These are phyloP conservation scores for Lepidium aucheri DNA, from an alignment of 345 rosid genomes.

Conservation along the genomic window DNA sequence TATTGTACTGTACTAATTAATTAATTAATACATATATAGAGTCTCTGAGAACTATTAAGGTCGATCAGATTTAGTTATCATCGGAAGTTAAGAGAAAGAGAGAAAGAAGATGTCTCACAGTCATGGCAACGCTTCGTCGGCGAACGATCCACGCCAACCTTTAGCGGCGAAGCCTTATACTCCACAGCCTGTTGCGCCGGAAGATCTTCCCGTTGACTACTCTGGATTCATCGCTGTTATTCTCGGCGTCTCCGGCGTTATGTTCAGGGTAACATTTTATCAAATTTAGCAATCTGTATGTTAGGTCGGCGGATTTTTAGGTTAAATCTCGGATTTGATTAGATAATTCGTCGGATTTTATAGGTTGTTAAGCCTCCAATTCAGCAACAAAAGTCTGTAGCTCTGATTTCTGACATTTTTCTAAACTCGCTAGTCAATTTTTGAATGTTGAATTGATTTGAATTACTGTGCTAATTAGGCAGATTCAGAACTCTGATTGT, in stretches of 20 bases:
- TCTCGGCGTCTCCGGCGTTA: constrained; percentile 83
- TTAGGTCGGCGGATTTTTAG: no score
- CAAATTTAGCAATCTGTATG: no score
- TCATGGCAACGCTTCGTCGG: constrained; percentile 38
- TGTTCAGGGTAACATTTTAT: constrained; percentile 61
- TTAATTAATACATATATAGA: not conserved
- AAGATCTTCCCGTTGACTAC: constrained; percentile 94
- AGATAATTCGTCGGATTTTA: not conserved
- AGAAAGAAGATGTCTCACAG: constrained; percentile 46
- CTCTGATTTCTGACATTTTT: not conserved
- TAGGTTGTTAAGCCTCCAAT: not conserved
- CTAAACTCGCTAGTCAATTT: not conserved
- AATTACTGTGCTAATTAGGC: not conserved
- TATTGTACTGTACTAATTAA: no score
- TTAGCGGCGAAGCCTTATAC: constrained; percentile 65
- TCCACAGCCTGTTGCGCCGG: constrained; percentile 40
- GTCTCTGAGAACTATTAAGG: not conserved
- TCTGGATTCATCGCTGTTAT: constrained; percentile 90
- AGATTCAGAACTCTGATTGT: not conserved
- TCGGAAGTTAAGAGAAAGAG: not conserved
- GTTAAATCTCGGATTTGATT: not conserved
- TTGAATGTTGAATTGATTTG: not conserved
- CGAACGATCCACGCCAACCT: constrained; percentile 86
- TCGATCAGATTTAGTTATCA: not conserved
- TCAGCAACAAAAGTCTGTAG: not conserved